These are phyloP conservation scores for Jimgerdemannia lactiflua DNA, from an alignment of 192 early-diverging fungal genomes.

Conservation along the genomic window DNA sequence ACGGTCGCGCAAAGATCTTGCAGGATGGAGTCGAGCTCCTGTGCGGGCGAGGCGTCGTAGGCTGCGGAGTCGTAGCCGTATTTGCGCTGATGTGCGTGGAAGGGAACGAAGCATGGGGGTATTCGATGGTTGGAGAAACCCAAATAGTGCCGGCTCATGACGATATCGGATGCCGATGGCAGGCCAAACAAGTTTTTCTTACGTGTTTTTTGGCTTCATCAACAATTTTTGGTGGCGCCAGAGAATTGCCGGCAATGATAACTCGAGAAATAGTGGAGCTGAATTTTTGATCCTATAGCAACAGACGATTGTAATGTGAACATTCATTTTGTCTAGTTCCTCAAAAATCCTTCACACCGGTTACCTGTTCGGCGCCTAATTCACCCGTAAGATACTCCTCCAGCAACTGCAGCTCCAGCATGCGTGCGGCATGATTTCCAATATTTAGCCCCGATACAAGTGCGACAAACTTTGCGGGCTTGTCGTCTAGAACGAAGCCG, in stretches of 20 bases:
- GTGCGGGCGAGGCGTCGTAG: conserved; percentile 46
- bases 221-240: conserved; percentile 37
- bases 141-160: too few relatives aligned
- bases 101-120: too few relatives aligned
- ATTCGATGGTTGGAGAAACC: too few relatives aligned
- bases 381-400: conserved; percentile 79
- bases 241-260: conserved; percentile 73
- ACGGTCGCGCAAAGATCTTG: conserved; percentile 60
- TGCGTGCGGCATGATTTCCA: conserved; percentile 40
- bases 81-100: conserved; percentile 39
- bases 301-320: too few relatives aligned
- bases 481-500: neutral
- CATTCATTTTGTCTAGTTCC: too few relatives aligned
- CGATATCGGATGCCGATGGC: too few relatives aligned
- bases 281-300: conserved; percentile 49
- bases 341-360: too few relatives aligned
- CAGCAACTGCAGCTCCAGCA: conserved; percentile 68
- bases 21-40: conserved; percentile 63
- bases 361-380: conserved; percentile 41
- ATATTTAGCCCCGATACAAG: conserved; percentile 80
- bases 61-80: conserved; percentile 45
- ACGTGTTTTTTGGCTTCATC: conserved; percentile 35
- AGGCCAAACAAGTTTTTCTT: too few relatives aligned
- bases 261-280: conserved; percentile 64
- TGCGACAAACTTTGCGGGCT: conserved; percentile 58